Evolutionary conservation across 164 flowering plant genomes (phyloP), one percentile per base, ranked within the genome.

Genomic region (Hamamelis virginiana): DNA sequence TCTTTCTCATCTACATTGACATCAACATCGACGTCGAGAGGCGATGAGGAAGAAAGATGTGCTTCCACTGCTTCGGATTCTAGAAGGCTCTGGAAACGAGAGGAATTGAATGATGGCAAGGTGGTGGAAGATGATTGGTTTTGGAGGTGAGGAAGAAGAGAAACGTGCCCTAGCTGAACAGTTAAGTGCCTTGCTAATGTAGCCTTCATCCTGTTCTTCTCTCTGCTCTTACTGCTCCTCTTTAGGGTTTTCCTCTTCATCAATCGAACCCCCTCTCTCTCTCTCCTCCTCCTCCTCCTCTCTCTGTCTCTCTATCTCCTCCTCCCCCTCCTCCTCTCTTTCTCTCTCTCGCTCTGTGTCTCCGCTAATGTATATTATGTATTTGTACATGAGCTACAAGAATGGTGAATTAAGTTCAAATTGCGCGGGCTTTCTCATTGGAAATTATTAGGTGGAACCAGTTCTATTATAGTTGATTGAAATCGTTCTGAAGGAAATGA

Each of bases 1-100:
- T 86, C 88, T 43, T 73, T 86, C 28, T 90, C 91, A 8, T 86
- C 91, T 9, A 53, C 61, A 41, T 59, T n/a, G 55, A 10, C 73
- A 63, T 58, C 71, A 26, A 43, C 69, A 26, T 79, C 80, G 26
- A 46, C 27, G 51, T 68, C 77, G 38, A 43, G 52, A 55, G 60
- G 33, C 8, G 64, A 15, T 1, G 74, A 65, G 59, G 77, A 64
- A 6, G 26, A 69, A 57, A 27, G 66, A 50, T 23, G 19, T 21
- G 43, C 60, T 9, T 33, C 69, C 4, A 64, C 38, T 5, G 63
- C 59, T 9, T 76, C 75, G 12, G 82, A 69, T 8, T 82, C 86
- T 4, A 70, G 80, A 41, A 77, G 72, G 56, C 67, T 80, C 78
- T 77, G 85, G 77, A 80, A 82, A 47, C 68, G 69, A 66, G 76